phyloP scores from a whole-genome alignment of 108 stramenopile genomes.

The Conticribra guillardii region DNA sequence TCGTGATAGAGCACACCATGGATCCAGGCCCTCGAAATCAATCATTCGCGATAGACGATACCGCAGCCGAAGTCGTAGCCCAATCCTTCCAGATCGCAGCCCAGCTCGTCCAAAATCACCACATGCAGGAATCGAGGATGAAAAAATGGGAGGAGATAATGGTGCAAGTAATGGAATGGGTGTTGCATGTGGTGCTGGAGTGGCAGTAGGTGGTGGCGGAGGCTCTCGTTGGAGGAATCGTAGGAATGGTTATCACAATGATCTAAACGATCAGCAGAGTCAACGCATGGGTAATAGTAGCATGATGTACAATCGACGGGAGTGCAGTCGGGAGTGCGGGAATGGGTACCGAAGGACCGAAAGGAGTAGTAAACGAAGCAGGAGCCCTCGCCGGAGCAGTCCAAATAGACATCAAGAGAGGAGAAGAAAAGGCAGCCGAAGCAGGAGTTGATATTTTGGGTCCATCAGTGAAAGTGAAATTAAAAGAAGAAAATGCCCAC shows the following conservation, averaged over 20 bases:
- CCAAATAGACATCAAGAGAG: not conserved
- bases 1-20: not conserved
- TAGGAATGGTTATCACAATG: not conserved
- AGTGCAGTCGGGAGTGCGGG: not conserved
- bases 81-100: not conserved
- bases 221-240: not conserved
- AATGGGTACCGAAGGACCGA: not conserved
- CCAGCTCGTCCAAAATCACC: not conserved
- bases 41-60: not conserved
- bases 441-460: constrained; percentile 17
- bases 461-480: too few species aligned
- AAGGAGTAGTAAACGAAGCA: constrained; percentile 11
- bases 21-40: not conserved
- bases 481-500: too few species aligned
- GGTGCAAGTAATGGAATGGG: not conserved
- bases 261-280: too few species aligned
- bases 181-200: not conserved
- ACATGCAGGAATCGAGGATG: not conserved
- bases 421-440: constrained; percentile 16
- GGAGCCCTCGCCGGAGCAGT: not conserved
- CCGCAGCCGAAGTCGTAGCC: not conserved
- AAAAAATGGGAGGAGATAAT: not conserved
- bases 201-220: not conserved
- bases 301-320: too few species aligned
- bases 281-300: too few species aligned